Evolutionary conservation across 352 stramenopile genomes (phyloP).

Genomic region (Pythium aristosporum): DNA sequence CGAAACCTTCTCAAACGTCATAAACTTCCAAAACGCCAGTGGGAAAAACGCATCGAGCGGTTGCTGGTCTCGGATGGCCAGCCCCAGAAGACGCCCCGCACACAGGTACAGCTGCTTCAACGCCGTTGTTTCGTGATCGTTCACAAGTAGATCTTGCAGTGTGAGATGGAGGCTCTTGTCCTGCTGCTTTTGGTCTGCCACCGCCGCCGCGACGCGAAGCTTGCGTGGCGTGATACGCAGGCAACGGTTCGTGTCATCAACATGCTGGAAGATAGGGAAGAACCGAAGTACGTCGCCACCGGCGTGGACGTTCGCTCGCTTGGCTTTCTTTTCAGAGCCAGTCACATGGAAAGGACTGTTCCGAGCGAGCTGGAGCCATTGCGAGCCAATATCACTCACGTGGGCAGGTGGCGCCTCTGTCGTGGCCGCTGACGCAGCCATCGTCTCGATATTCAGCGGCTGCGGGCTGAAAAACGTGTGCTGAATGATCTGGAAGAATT

Average conservation of each 20-base stretch:
- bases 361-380: constrained; percentile 63
- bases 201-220: constrained; percentile 30
- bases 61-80: constrained; percentile 74
- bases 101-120: constrained; percentile 67
- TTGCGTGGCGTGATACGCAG: constrained; percentile 37
- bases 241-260: constrained; percentile 27
- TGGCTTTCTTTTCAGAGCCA: constrained; percentile 1
- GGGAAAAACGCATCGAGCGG: constrained; percentile 57
- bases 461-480: constrained; percentile 51
- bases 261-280: constrained; percentile 64
- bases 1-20: constrained; percentile 40
- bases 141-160: constrained; percentile 40
- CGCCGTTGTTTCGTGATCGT: constrained; percentile 34
- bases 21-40: constrained; percentile 71
- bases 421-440: background rate
- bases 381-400: constrained; percentile 52
- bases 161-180: constrained; percentile 31
- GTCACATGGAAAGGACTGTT: constrained; percentile 26
- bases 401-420: constrained; percentile 27
- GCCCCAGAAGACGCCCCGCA: constrained; percentile 55
- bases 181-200: constrained; percentile 40
- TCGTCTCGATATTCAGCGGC: constrained; percentile 9
- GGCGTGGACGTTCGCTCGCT: background rate
- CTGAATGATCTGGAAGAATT: constrained; percentile 79
- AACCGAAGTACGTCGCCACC: constrained; percentile 31